These are phyloP conservation scores for Torulaspora pretoriensis DNA, from an alignment of 1,139 yeast genomes.

Conservation along the genomic window DNA sequence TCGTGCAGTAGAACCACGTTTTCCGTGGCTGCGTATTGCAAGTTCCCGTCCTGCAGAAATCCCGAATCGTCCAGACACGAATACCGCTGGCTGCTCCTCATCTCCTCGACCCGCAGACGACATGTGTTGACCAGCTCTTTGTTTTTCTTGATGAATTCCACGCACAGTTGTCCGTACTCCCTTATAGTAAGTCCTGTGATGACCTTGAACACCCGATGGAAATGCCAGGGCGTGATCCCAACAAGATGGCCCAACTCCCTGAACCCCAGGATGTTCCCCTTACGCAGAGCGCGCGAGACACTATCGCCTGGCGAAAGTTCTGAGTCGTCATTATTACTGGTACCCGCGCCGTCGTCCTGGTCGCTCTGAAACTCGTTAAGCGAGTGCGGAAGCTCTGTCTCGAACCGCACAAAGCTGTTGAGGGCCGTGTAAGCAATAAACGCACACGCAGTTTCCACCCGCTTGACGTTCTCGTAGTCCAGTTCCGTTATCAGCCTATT, in stretches of 20 bases:
- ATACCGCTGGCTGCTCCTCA: constrained; percentile 13
- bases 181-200: constrained; percentile 85
- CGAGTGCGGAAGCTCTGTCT: constrained; percentile 15
- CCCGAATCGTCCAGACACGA: constrained; percentile 23
- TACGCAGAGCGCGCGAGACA: constrained; percentile 50
- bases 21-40: constrained; percentile 21
- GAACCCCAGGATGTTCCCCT: constrained; percentile 87
- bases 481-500: constrained; percentile 26
- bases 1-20: constrained; percentile 24
- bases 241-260: constrained; percentile 84
- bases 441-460: constrained; percentile 26
- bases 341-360: constrained; percentile 7
- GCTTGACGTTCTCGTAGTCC: constrained; percentile 26
- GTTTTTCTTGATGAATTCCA: constrained; percentile 55
- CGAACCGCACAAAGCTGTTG: constrained; percentile 23
- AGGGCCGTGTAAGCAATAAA: constrained; percentile 26
- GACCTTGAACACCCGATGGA: constrained; percentile 81
- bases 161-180: constrained; percentile 83
- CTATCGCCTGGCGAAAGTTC: constrained; percentile 18
- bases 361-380: constrained; percentile 1
- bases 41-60: constrained; percentile 20
- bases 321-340: constrained; percentile 1
- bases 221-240: constrained; percentile 88
- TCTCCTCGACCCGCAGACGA: constrained; percentile 16
- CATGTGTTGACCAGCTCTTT: constrained; percentile 23